These are phyloP conservation scores for Phytophthora boehmeriae DNA, from an alignment of 352 stramenopile species.

Conservation along the genomic window DNA sequence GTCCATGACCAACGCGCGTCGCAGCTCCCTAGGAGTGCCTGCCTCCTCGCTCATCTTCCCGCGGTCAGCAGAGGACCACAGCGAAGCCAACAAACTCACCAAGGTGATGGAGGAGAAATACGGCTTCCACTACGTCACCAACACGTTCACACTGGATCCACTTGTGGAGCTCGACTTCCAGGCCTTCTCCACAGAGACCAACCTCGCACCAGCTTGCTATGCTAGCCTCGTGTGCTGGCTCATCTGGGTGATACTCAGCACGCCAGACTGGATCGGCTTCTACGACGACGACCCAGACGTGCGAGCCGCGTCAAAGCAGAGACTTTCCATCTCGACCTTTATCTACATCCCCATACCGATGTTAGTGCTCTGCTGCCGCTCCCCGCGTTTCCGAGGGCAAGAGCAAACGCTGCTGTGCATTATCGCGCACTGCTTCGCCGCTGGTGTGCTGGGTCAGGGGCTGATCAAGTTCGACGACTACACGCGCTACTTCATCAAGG, in stretches of 20 bases:
- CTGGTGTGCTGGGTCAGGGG: conserved; percentile 51
- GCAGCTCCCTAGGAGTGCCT: conserved; percentile 67
- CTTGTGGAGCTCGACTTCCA: conserved; percentile 78
- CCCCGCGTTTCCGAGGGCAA: conserved; percentile 54
- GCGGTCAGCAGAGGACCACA: conserved; percentile 62
- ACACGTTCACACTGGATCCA: conserved; percentile 66
- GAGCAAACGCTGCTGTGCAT: conserved; percentile 66
- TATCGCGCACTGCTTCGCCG: conserved; percentile 75
- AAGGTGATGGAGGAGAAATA: conserved; percentile 78
- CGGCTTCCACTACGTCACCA: conserved; percentile 85
- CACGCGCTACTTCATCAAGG: conserved; percentile 50
- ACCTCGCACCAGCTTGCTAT: conserved; percentile 63
- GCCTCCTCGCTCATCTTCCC: conserved; percentile 79
- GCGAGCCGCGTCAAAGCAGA: conserved; percentile 28
- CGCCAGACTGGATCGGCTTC: conserved; percentile 43
- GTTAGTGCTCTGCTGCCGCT: conserved; percentile 57
- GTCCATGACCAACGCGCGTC: conserved; percentile 38
- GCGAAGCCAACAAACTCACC: conserved; percentile 72
- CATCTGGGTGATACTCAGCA: conserved; percentile 56
- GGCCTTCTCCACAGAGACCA: conserved; percentile 81
- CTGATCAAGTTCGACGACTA: conserved; percentile 52
- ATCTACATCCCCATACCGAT: conserved; percentile 68
- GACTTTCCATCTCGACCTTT: conserved; percentile 54
- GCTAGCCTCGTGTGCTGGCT: conserved; percentile 64
- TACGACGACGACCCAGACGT: conserved; percentile 48